Evolutionary conservation across 2,329 filamentous ascomycete species (phyloP), one percentile per base, ranked within the genome.

Genomic region (Arthroderma uncinatum): DNA sequence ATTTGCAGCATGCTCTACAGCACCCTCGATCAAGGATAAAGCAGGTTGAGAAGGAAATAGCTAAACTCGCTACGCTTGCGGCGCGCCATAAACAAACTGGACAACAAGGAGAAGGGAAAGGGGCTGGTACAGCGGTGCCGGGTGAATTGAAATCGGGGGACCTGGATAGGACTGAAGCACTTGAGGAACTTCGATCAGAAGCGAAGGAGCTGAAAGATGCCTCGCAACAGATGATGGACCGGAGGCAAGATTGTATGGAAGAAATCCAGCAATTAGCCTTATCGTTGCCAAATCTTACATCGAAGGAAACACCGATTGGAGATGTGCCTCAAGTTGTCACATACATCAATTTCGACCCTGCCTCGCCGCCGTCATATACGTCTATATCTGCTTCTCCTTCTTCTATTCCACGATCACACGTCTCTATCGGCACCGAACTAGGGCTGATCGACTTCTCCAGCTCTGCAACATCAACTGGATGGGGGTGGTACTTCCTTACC

Each of bases 401-500:
- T 58, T 58, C 67, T 58, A 58, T 64, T 5, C 62, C 66, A n/a
- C 73, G 82, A 42, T 92, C 87, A 0, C 91, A 96, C 70, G 86
- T 93, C 6, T 81, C 92, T 63, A 92, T 98, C 64, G 93, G 93
- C 33, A 78, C 83, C 3, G 82, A 90, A 66, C 81, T 98, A n/a
- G 84, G 85, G 34, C 79, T 98, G n/a, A 78, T 98, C 54, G 92
- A 98, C 74, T 96, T 98, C 67, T 78, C 86, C 4, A 84, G 81
- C 59, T 89, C 90, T 4, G 85, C 85, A 1, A 83, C 81, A n/a
- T 85, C 89, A 1, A 88, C 86, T 2, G 93, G 93, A 37, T 98
- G 92, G 92, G 93, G 93, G 1, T 98, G 90, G 89, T 98, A 98
- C 75, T 97, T 90, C 72, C 82, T 98, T 9, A 78, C 89, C n/a